phyloP scores from a whole-genome alignment of 805 yeast species.

The Zygosaccharomyces siamensis region DNA sequence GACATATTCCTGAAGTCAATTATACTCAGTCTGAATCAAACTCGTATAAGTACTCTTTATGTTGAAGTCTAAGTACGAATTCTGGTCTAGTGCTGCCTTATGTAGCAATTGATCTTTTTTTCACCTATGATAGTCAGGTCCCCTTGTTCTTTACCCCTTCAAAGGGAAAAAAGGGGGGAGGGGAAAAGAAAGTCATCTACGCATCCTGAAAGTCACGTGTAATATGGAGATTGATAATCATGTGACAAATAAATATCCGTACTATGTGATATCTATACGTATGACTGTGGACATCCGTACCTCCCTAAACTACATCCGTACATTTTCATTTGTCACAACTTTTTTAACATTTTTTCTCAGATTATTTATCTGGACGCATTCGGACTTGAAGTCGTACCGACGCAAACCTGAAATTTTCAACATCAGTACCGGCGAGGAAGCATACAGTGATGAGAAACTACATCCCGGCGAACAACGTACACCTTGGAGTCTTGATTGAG shows the following conservation, averaged over 20 bases:
- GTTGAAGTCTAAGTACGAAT: neutral
- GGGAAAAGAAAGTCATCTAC: neutral
- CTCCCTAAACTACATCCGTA: too few species aligned
- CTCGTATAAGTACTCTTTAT: neutral
- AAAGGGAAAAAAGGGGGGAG: neutral
- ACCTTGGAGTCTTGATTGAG: neutral
- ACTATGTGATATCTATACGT: too few species aligned
- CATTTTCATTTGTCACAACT: too few species aligned
- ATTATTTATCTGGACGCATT: neutral
- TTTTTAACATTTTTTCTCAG: too few species aligned
- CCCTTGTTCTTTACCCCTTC: neutral
- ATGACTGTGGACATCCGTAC: too few species aligned
- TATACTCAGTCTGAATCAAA: neutral
- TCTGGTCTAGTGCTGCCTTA: conserved; percentile 1
- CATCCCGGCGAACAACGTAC: too few species aligned
- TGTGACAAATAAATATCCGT: too few species aligned
- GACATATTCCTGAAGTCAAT: conserved; percentile 6
- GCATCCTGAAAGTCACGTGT: too few species aligned
- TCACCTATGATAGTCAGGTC: neutral
- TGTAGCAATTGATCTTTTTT: conserved; percentile 3
- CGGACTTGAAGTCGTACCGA: neutral
- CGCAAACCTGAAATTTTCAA: neutral
- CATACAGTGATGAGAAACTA: neutral
- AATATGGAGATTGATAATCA: too few species aligned
- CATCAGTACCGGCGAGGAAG: neutral